Evolutionary conservation across 2,329 filamentous ascomycete genomes (phyloP), one percentile per base, ranked within the genome.

Genomic region (Aspergillus pseudoglaucus): DNA sequence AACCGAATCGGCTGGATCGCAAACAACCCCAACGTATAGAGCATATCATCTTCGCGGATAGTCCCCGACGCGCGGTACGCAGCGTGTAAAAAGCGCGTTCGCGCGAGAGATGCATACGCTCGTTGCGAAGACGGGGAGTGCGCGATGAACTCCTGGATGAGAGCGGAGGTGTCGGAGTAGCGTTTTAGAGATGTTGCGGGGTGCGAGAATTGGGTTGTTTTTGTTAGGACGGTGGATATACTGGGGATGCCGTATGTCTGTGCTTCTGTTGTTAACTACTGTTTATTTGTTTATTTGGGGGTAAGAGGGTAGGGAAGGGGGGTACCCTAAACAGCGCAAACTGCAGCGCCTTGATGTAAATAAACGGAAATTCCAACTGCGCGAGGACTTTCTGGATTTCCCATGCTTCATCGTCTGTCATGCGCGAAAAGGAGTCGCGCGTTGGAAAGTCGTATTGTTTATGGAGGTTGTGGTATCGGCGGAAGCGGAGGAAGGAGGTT

Each of bases 1-100:
- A 85, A 89, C 12, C 76, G 72, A 25, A 79, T 65, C 0, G 86
- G 84, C 60, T 89, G 82, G 1, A 77, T 70, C 15, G 85, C 76
- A 60, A 88, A 88, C 0, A 88, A 63, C 10, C 75, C 71, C 0
- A 87, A 71, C 0, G 83, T 86, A 62, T 84, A 85, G 0, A 87
- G 70, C 71, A 85, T 75, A 53, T 86, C 83, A 12, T 76, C 71
- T 42, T 85, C 77, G 4, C 70, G 70, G 53, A 87, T 86, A 55
- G 78, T 78, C 35, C 79, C 79, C 0, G 76, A 69, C 42, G 75
- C 71, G 42, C 77, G 76, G 60, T 85, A 84, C 2, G 70, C 64
- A 18, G 65, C 63, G 61, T 86, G 83, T 3, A 87, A 68, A 58
- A 76, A 85, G 59, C 85, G 85, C 69, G 84, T 81, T 30, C 82